Evolutionary conservation across 257 asterid genomes (phyloP).

Genomic region (Solanum sejunctum): DNA sequence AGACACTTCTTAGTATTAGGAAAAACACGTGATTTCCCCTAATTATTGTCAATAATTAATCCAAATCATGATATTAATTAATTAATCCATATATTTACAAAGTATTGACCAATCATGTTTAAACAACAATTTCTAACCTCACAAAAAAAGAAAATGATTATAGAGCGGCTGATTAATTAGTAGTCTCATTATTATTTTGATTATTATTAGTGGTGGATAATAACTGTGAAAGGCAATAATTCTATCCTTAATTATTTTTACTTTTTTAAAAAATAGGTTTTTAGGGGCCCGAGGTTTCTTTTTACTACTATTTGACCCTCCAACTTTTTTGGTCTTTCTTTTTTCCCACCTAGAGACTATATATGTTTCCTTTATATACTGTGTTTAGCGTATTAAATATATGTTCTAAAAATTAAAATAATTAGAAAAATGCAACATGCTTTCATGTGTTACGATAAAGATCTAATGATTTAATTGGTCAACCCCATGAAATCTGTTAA

Average conservation of each 20-base stretch:
- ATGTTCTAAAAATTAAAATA: neutral
- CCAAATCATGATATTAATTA: neutral
- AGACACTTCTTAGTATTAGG: conserved; percentile 1
- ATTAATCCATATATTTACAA: neutral
- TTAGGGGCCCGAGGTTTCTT: conserved; percentile 61
- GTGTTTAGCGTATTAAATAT: neutral
- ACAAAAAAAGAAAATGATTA: neutral
- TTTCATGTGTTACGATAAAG: neutral
- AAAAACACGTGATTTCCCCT: conserved; percentile 27
- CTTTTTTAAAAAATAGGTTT: conserved; percentile 7
- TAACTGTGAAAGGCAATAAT: conserved; percentile 10
- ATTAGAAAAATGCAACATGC: neutral
- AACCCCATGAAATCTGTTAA: neutral
- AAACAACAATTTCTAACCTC: conserved; percentile 5
- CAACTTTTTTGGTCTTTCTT: neutral
- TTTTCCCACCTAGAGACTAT: neutral
- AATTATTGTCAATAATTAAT: conserved; percentile 21
- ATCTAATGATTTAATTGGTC: neutral
- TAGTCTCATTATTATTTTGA: neutral
- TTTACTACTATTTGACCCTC: conserved; percentile 24
- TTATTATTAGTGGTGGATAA: neutral
- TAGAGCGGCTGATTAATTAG: conserved; percentile 4
- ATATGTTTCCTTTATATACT: neutral
- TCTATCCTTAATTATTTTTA: neutral
- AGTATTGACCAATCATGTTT: conserved; percentile 8